Base-by-base conservation (phyloP, 306 rosid genomes). In the Inga laurina region DNA sequence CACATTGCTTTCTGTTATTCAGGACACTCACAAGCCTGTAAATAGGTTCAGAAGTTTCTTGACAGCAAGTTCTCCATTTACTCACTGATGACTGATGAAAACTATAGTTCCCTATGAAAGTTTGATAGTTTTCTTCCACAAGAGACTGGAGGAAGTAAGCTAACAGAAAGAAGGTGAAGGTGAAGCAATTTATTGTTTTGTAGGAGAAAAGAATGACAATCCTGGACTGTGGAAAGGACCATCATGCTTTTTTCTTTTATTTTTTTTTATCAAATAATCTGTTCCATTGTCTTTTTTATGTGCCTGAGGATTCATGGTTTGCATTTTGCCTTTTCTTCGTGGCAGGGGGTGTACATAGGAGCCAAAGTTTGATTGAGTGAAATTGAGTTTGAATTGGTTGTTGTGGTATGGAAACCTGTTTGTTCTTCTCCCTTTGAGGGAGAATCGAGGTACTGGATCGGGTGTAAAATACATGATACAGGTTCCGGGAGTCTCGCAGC, bases 321-420 rank as follows among this genome's bases (percentile, higher is more conserved):
- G 67, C 72, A 69, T 66, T 57, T 27, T 30, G 18, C 3, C 43
- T 85, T 85, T 76, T 68, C 81, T 79, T 82, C 54, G 78, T 90
- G 78, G 88, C 90, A 80, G 80, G 86, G 85, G 80, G 81, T 87
- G 93, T 91, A 84, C 82, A 87, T 88, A 85, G 82, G 82, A 88
- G 64, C 77, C 76, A 82, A 76, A 76, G 87, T 80, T 90, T 81
- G 84, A 76, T 87, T 81, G 79, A 82, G 81, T 82, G 86, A 72
- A 75, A 73, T 80, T 81, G 86, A 81, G 79, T 84, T 79, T 72
- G 79, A 75, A 75, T 86, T 82, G 80, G 82, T 72, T 80, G 81
- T 82, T 59, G 84, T 82, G 86, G 86, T 68, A 67, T 78, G 79
- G 57, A 90, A 86, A 88, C 90, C 81, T 75, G 46, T 84, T 78